Evolutionary conservation across 2,329 filamentous ascomycete genomes (phyloP).

Genomic region (Aspergillus sergii): DNA sequence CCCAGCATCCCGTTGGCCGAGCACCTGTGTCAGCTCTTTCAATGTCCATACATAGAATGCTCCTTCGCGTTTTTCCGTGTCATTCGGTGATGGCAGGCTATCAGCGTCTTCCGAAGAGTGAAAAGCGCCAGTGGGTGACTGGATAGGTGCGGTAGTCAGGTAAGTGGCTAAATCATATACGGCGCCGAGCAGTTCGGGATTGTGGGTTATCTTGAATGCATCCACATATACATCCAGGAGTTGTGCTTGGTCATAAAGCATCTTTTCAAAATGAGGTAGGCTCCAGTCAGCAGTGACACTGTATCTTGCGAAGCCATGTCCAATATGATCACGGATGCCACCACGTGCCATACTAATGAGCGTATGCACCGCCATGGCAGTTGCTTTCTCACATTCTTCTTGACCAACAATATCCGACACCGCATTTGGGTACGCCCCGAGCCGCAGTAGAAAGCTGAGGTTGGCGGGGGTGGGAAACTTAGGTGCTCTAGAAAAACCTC

Average conservation of each 20-base stretch:
- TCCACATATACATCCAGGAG: constrained; percentile 83
- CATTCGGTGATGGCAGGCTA: constrained; percentile 72
- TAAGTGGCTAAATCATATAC: constrained; percentile 87
- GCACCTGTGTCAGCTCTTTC: constrained; percentile 78
- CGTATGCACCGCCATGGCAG: constrained; percentile 78
- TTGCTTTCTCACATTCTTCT: constrained; percentile 72
- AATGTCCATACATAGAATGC: constrained; percentile 94
- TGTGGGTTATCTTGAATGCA: constrained; percentile 71
- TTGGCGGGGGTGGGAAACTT: constrained; percentile 92
- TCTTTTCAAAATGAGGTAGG: constrained; percentile 95
- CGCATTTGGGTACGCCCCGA: constrained; percentile 69
- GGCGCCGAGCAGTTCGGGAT: constrained; percentile 73
- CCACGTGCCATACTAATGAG: constrained; percentile 75
- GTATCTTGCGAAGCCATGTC: constrained; percentile 79
- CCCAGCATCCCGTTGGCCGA: constrained; percentile 69
- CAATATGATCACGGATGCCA: constrained; percentile 74
- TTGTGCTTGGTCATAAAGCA: constrained; percentile 90
- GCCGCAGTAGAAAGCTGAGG: constrained; percentile 75
- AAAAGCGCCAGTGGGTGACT: constrained; percentile 72
- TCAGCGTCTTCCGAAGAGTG: constrained; percentile 90
- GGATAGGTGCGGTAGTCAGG: constrained; percentile 71
- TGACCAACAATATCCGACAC: constrained; percentile 88
- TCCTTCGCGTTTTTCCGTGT: constrained; percentile 82
- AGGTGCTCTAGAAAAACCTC: constrained; percentile 77
- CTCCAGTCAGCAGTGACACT: constrained; percentile 92